Conservation (phyloP, 306 rosid species). For the Corylus avellana region DNA sequence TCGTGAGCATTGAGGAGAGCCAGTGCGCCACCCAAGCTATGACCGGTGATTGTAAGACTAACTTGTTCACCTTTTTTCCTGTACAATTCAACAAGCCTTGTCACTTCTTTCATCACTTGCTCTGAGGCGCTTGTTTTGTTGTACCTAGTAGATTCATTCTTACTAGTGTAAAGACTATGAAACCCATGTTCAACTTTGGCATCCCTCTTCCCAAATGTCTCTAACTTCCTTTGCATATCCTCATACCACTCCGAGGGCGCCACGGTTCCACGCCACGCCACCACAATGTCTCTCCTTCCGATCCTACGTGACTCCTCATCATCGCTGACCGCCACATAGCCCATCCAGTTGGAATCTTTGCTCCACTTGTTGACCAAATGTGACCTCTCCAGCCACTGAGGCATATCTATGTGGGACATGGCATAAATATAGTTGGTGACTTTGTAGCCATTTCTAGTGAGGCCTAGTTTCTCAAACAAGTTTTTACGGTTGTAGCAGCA, state of each 20-base stretch:
- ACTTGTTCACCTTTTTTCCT: slow-evolving; percentile 48
- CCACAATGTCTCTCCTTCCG: slow-evolving; percentile 59
- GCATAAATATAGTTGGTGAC: slow-evolving; percentile 62
- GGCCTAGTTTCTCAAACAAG: slow-evolving; percentile 44
- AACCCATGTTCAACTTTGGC: slow-evolving; percentile 75
- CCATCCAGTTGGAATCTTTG: slow-evolving; percentile 71
- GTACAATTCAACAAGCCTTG: slow-evolving; percentile 34
- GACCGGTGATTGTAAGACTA: slow-evolving; percentile 71
- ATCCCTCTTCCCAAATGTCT: slow-evolving; percentile 36
- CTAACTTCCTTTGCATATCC: slow-evolving; percentile 54
- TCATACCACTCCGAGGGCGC: slow-evolving; percentile 67
- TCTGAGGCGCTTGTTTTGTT: slow-evolving; percentile 70
- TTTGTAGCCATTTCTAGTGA: slow-evolving; percentile 39
- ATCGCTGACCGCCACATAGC: slow-evolving; percentile 52
- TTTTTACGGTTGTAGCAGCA: slow-evolving; percentile 48
- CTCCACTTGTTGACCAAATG: slow-evolving; percentile 57
- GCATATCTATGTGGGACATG: slow-evolving; percentile 60
- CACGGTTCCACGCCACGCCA: slow-evolving; percentile 77
- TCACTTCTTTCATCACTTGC: slow-evolving; percentile 55
- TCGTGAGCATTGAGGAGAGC: slow-evolving; percentile 64
- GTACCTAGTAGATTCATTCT: slow-evolving; percentile 51
- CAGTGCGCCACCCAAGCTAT: slow-evolving; percentile 75
- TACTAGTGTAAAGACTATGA: slow-evolving; percentile 52
- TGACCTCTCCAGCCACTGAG: slow-evolving; percentile 61
- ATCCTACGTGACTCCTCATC: slow-evolving; percentile 57